Conservation (phyloP, 2,329 filamentous ascomycete genomes). For the Colletotrichum eleusines region DNA sequence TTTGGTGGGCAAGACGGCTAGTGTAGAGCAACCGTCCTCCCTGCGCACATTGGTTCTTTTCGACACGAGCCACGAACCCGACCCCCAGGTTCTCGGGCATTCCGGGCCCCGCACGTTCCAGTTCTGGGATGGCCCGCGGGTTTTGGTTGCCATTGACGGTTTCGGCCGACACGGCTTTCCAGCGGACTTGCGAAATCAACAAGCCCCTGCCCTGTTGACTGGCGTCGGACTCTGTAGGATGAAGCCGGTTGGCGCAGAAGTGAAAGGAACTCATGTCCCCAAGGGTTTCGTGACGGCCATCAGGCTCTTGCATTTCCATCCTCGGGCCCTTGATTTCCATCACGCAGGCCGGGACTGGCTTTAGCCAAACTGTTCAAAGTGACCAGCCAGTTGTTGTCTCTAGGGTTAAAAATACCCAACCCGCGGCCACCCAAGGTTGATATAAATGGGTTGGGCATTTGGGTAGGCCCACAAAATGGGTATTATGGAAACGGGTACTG, state of each 20-base stretch:
- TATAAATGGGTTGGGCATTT: too few relatives aligned
- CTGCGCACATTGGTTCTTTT: too few relatives aligned
- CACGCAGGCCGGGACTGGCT: background rate
- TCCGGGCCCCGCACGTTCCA: background rate
- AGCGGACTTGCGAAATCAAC: background rate
- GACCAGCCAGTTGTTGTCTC: background rate
- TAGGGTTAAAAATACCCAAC: too few relatives aligned
- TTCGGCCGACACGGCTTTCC: background rate
- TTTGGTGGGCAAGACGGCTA: conserved; percentile 22
- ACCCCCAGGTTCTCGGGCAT: conserved; percentile 7
- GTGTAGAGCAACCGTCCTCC: conserved; percentile 7
- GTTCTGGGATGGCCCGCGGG: background rate
- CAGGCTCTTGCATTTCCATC: too few relatives aligned
- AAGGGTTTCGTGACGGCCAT: background rate
- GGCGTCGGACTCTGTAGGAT: background rate
- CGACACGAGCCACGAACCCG: background rate
- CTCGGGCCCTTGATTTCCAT: background rate
- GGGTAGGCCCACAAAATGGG: too few relatives aligned
- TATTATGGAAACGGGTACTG: too few relatives aligned
- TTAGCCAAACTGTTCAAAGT: background rate
- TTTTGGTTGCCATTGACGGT: background rate
- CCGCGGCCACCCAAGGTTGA: too few relatives aligned
- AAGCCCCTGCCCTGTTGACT: background rate
- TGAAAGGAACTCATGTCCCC: background rate
- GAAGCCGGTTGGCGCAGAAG: background rate